These are phyloP conservation scores for Cercospora sp. DNA, from an alignment of 2,329 filamentous ascomycete species.

Conservation along the genomic window DNA sequence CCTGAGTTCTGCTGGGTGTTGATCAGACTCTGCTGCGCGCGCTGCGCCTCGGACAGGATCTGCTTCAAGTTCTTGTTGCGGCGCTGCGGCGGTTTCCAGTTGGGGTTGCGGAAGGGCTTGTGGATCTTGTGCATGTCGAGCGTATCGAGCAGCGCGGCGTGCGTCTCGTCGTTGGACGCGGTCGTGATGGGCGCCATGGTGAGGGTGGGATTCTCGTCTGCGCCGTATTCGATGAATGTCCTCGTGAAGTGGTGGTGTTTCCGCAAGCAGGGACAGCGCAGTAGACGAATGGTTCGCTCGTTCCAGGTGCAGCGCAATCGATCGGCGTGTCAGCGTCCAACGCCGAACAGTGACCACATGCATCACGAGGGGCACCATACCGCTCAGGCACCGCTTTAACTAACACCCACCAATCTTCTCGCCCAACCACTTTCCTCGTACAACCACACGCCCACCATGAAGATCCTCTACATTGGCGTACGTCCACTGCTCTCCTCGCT, in stretches of 20 bases:
- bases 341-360: constrained; percentile 16
- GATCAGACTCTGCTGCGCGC: constrained; percentile 84
- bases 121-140: constrained; percentile 85
- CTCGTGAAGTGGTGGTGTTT: not conserved
- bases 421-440: not conserved
- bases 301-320: not conserved
- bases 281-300: not conserved
- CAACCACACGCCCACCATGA: constrained; percentile 60
- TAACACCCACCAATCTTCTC: constrained; percentile 1
- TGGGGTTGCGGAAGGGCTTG: constrained; percentile 85
- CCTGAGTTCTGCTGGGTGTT: constrained; percentile 77
- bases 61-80: constrained; percentile 99
- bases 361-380: constrained; percentile 7
- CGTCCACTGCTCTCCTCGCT: constrained; percentile 20
- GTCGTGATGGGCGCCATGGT: constrained; percentile 62
- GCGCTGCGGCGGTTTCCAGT: constrained; percentile 89
- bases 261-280: not conserved
- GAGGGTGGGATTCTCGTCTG: not conserved
- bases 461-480: constrained; percentile 86
- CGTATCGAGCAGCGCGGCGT: constrained; percentile 82
- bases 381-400: constrained; percentile 12
- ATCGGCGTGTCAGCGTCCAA: not conserved
- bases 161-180: constrained; percentile 72
- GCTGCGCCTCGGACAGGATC: constrained; percentile 83
- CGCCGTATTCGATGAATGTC: not conserved